These are phyloP conservation scores for Hysterangium stoloniferum DNA, from an alignment of 768 basidiomycete species.

Conservation along the genomic window DNA sequence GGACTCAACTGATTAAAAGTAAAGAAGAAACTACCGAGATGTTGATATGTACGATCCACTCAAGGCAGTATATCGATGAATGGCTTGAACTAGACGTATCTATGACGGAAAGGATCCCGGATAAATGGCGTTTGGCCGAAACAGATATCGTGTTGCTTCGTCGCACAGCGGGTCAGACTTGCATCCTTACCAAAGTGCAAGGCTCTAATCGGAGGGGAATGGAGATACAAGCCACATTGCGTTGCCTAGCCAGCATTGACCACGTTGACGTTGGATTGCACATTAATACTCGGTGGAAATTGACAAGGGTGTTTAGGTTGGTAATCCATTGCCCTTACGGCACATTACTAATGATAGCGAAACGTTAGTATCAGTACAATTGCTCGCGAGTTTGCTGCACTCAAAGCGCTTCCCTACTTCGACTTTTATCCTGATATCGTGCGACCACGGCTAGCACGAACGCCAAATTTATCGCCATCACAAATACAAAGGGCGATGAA, in stretches of 20 bases:
- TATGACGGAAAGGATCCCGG: slow-evolving; percentile 49
- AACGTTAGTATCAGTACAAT: slow-evolving; percentile 75
- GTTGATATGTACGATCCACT: slow-evolving; percentile 56
- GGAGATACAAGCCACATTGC: slow-evolving; percentile 51
- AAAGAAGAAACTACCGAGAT: slow-evolving; percentile 55
- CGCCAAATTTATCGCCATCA: slow-evolving; percentile 25
- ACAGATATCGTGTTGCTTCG: slow-evolving; percentile 79
- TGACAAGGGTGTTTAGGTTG: slow-evolving; percentile 81
- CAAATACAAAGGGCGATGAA: slow-evolving; percentile 62
- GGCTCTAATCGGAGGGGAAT: slow-evolving; percentile 33
- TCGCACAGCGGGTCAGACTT: slow-evolving; percentile 43
- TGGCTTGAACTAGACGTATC: slow-evolving; percentile 75
- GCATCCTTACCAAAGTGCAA: slow-evolving; percentile 66
- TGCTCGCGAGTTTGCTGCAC: slow-evolving; percentile 85
- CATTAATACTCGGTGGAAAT: slow-evolving; percentile 57
- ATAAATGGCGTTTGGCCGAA: slow-evolving; percentile 68
- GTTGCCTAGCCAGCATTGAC: slow-evolving; percentile 38
- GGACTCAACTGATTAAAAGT: slow-evolving; percentile 78
- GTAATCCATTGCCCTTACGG: slow-evolving; percentile 18
- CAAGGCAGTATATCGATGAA: slow-evolving; percentile 67
- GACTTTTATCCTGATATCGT: slow-evolving; percentile 69
- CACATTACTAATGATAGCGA: neutral
- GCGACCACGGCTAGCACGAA: slow-evolving; percentile 48
- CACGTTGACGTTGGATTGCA: slow-evolving; percentile 53
- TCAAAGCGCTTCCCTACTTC: slow-evolving; percentile 76